Base-by-base conservation (phyloP, 441 rosid genomes). In the Francoa sonchifolia region DNA sequence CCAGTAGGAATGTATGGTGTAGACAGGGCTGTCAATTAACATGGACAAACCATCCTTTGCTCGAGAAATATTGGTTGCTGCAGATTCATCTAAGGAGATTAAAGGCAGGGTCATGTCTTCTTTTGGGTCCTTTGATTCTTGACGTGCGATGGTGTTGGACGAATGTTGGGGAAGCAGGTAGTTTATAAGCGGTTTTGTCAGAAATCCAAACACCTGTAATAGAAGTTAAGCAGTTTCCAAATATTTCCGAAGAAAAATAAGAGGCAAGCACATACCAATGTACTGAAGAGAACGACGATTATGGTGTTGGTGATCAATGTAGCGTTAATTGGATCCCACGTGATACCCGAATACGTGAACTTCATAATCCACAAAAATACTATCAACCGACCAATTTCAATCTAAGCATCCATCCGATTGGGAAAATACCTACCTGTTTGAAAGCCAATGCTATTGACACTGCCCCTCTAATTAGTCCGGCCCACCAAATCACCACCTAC, bases 401-500 rank as follows among this genome's bases (percentile, higher is more conserved):
- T n/a, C n/a, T n/a, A n/a, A n/a, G n/a, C n/a, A n/a, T n/a, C n/a
- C n/a, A n/a, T n/a, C n/a, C n/a, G n/a, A n/a, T n/a, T n/a, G n/a
- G n/a, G n/a, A 33, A 22, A 38, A 36, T 53, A 16, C 52, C 17
- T 15, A 88, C 97, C 90, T 83, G 95, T 41, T 83, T 76, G 55
- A 81, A 83, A 66, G 95, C 90, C 55, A 83, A 64, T 33, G 97
- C 97, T 42, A 88, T 71, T 5, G 97, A 87, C 33, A 83, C 95
- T 6, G 95, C 95, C 0, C 97, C 97, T 58, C 97, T 67, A 79
- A 88, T 83, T 17, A 83, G 70, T 9, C 95, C 94, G 0, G 95
- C 95, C 95, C 97, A 88, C 85, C 97, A 88, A 30, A 88, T 73
- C 26, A 88, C 61, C 49, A 81, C 66, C 97, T 88, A 47, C 14